Conservation (phyloP, 1,284 basidiomycete genomes). For the Puccinia hordei region DNA sequence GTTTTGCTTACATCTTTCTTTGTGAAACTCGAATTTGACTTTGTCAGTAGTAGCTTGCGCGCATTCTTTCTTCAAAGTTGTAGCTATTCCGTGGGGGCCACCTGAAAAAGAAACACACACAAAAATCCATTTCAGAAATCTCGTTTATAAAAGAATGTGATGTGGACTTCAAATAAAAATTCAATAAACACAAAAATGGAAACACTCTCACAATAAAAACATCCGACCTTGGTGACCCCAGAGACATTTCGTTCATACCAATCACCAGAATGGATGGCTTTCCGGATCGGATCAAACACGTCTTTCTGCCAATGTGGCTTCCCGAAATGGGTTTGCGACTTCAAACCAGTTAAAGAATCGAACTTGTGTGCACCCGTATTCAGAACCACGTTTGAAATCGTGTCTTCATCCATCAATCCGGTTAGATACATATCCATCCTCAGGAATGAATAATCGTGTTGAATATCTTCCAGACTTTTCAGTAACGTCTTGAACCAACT, state of each 20-base stretch:
- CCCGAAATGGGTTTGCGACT: constrained; percentile 80
- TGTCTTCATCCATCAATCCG: constrained; percentile 77
- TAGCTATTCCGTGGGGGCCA: constrained; percentile 69
- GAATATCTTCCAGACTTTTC: constrained; percentile 76
- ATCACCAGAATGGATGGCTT: constrained; percentile 17
- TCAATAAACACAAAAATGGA: background rate
- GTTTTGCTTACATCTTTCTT: constrained; percentile 62
- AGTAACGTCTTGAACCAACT: constrained; percentile 88
- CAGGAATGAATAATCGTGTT: constrained; percentile 77
- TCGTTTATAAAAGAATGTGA: background rate
- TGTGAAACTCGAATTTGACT: constrained; percentile 75
- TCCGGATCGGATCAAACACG: constrained; percentile 33
- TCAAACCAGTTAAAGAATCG: constrained; percentile 80
- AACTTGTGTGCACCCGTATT: constrained; percentile 67
- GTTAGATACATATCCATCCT: constrained; percentile 87
- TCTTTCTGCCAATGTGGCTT: constrained; percentile 76
- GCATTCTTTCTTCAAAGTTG: constrained; percentile 72
- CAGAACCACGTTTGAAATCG: constrained; percentile 85
- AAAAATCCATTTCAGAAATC: background rate
- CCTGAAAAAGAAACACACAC: constrained; percentile 2
- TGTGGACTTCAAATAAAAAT: background rate
- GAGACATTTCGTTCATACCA: constrained; percentile 58
- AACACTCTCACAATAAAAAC: constrained; percentile 57
- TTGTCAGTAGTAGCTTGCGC: constrained; percentile 64
- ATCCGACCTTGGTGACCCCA: constrained; percentile 72